Evolutionary conservation across 169 alveolate species (phyloP), one percentile per base, ranked within the genome.

Genomic region (Plasmodium vivax): DNA sequence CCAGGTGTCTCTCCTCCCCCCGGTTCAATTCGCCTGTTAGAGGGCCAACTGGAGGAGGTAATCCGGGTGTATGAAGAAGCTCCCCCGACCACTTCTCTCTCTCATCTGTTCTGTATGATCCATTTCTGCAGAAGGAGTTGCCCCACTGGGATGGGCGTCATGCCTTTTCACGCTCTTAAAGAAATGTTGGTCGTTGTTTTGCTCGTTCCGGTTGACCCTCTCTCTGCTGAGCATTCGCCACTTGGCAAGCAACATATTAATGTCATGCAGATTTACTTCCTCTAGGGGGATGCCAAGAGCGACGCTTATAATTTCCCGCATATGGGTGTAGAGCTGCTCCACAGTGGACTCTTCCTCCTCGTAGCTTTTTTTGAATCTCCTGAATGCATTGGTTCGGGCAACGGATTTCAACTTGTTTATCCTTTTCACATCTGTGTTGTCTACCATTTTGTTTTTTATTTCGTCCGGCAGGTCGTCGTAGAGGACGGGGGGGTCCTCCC

Each of bases 201-300:
- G n/a, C 9, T 43, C 73, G 19, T 56, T 47, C 62, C 9, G 34
- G 82, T 43, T 38, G n/a, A 45, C 16, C 71, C 83, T 92, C 56
- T 16, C 56, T 82, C 45, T 92, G 58, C 77, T 92, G 8, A 82
- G 30, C 16, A 82, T 27, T 41, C 56, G 82, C 95, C 95, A 92
- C 54, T 72, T 92, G 75, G 74, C 56, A 16, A 92, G 75, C 43
- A 92, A n/a, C 34, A 34, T 43, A 82, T 92, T 82, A 51, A 92
- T 54, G 79, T 92, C 95, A 51, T 92, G 92, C 9, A 92, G 14
- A 30, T 92, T 71, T 32, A 92, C 83, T 82, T 92, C 92, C 19
- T 82, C 23, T 27, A 71, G 3, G 10, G 95, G 95, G 12, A 83
- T 82, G 73, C 74, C 71, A 82, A 92, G 77, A 12, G 92, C 92